These are phyloP conservation scores for Yamagishiella unicocca DNA, from an alignment of 139 green algal species.

Conservation along the genomic window DNA sequence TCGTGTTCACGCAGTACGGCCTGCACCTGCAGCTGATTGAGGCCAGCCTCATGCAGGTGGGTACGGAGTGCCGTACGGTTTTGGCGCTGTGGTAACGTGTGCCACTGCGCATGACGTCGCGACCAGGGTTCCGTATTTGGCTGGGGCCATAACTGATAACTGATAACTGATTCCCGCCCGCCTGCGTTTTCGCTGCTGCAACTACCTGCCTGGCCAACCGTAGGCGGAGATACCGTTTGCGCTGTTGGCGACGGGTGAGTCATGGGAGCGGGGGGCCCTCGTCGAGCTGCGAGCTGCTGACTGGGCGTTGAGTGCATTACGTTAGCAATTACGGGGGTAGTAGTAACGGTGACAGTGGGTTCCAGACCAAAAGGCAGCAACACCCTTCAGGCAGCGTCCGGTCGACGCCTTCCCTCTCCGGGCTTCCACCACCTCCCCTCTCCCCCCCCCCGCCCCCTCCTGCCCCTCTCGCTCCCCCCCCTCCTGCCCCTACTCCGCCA, in stretches of 20 bases:
- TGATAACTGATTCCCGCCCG: too few relatives aligned
- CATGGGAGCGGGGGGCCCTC: neutral
- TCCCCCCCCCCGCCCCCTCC: neutral
- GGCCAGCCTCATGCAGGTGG: conserved; percentile 13
- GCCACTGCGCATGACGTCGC: too few relatives aligned
- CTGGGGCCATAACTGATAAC: too few relatives aligned
- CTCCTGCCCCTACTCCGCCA: neutral
- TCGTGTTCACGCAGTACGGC: conserved; percentile 93
- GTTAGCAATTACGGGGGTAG: neutral
- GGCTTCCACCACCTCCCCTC: neutral
- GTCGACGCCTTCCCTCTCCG: neutral
- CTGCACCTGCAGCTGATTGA: conserved; percentile 80
- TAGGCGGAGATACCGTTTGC: neutral
- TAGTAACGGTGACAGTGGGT: too few relatives aligned
- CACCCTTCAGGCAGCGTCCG: neutral
- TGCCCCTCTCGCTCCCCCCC: neutral
- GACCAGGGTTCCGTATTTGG: too few relatives aligned
- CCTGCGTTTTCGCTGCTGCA: too few relatives aligned
- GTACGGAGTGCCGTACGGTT: neutral
- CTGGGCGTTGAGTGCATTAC: neutral
- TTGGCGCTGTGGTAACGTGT: too few relatives aligned
- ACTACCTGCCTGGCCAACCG: too few relatives aligned
- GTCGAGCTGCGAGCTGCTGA: neutral
- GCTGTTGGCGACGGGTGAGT: conserved; percentile 11
- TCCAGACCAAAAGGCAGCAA: too few relatives aligned